Percentiles rank a stretch among this genome's conserved stretches.
Conservation (phyloP, 2,329 filamentous ascomycete species). For the Colletotrichum gloeosporioides region DNA sequence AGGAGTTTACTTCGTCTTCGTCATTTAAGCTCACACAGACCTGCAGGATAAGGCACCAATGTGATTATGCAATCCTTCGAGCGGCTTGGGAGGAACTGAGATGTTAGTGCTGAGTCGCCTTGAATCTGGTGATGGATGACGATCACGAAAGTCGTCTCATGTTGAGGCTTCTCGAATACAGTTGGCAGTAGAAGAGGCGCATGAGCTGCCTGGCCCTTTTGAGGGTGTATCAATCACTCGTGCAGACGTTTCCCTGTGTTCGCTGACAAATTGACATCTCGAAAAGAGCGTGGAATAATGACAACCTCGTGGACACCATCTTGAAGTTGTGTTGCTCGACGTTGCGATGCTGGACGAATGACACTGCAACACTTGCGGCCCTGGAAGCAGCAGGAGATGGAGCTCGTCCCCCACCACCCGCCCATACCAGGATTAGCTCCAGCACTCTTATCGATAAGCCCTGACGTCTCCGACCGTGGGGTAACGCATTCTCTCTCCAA, state of each 20-base stretch:
- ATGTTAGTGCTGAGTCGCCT: background rate
- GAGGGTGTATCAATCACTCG: background rate
- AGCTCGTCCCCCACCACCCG: conserved; percentile 9
- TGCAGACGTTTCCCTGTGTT: background rate
- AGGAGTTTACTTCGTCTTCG: background rate
- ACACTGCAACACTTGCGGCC: no score
- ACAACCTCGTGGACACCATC: background rate
- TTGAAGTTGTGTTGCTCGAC: background rate
- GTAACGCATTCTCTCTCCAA: background rate
- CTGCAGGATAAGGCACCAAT: background rate
- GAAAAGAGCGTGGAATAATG: background rate
- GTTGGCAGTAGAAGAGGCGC: background rate
- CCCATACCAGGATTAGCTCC: background rate
- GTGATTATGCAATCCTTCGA: background rate
- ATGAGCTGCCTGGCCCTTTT: background rate
- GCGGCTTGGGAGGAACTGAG: background rate
- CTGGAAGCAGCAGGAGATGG: background rate
- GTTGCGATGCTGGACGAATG: background rate
- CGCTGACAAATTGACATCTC: background rate
- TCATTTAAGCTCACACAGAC: background rate
- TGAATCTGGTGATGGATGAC: background rate
- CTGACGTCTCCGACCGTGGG: conserved; percentile 13
- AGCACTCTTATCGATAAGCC: conserved; percentile 11
- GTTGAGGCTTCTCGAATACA: background rate
- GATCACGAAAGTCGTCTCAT: background rate